Conservation (phyloP, 2,329 filamentous ascomycete species). For the Penicillium occitanis region DNA sequence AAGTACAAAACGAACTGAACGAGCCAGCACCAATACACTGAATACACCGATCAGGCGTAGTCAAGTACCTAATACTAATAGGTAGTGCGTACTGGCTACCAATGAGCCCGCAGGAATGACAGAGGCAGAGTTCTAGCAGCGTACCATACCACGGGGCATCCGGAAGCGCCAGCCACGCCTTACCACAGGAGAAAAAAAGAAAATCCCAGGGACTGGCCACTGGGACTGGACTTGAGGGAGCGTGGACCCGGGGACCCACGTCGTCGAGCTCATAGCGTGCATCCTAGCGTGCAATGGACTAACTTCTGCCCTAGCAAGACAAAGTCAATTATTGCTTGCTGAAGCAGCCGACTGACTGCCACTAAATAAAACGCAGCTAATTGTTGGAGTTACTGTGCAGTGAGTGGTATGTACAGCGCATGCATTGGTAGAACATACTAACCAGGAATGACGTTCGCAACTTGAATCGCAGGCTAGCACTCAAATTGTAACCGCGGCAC, state of each 20-base stretch:
- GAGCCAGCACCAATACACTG: neutral
- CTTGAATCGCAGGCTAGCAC: neutral
- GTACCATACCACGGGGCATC: neutral
- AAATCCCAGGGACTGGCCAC: constrained; percentile 10
- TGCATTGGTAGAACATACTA: neutral
- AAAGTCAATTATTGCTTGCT: constrained; percentile 8
- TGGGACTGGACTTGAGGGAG: constrained; percentile 8
- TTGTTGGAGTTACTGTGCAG: neutral
- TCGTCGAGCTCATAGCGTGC: constrained; percentile 4
- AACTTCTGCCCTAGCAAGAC: constrained; percentile 2
- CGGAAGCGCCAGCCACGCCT: constrained; percentile 10
- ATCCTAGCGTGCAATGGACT: neutral
- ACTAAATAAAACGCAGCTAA: neutral
- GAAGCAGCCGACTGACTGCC: neutral
- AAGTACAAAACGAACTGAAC: neutral
- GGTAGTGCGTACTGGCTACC: neutral
- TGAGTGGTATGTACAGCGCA: neutral
- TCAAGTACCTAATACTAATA: neutral
- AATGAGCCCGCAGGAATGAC: neutral
- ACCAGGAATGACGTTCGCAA: neutral
- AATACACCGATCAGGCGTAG: neutral
- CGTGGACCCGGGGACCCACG: constrained; percentile 8
- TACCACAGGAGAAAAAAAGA: neutral
- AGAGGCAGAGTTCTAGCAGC: neutral
- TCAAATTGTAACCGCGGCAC: neutral